These are phyloP conservation scores for Pseudocercospora crystallina DNA, from an alignment of 2,329 filamentous ascomycete genomes.

Conservation along the genomic window DNA sequence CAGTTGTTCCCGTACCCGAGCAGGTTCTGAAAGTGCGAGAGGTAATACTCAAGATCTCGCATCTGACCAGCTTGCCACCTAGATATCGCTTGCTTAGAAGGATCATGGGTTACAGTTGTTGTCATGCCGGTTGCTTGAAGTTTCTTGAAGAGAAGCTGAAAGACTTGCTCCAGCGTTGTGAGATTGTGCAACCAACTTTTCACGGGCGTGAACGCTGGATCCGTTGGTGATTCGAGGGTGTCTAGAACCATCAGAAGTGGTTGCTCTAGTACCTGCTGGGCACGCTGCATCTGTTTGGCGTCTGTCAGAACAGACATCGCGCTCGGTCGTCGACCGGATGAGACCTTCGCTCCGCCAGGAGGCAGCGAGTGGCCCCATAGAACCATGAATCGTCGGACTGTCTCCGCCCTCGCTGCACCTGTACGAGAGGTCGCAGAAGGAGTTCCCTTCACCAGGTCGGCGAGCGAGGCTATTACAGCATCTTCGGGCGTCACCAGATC, in stretches of 20 bases:
- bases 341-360: conserved; percentile 26
- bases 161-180: conserved; percentile 52
- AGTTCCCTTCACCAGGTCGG: conserved; percentile 9
- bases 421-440: background rate
- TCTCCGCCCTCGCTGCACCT: conserved; percentile 44
- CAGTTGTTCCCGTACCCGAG: conserved; percentile 57
- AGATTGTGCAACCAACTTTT: conserved; percentile 75
- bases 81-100: conserved; percentile 3
- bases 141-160: conserved; percentile 35
- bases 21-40: conserved; percentile 65
- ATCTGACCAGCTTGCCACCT: conserved; percentile 16
- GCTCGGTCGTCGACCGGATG: conserved; percentile 34
- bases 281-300: conserved; percentile 17
- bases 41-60: conserved; percentile 66
- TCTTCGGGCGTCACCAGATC: conserved; percentile 21
- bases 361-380: conserved; percentile 72
- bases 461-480: conserved; percentile 22
- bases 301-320: conserved; percentile 27
- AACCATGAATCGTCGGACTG: conserved; percentile 68
- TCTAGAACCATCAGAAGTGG: conserved; percentile 83
- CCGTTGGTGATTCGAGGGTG: conserved; percentile 68
- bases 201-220: conserved; percentile 72
- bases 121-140: conserved; percentile 3
- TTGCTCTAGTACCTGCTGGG: conserved; percentile 66
- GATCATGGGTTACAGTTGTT: background rate